Evolutionary conservation across 106 monocot species (phyloP).

Genomic region (Phalaenopsis aphrodite): DNA sequence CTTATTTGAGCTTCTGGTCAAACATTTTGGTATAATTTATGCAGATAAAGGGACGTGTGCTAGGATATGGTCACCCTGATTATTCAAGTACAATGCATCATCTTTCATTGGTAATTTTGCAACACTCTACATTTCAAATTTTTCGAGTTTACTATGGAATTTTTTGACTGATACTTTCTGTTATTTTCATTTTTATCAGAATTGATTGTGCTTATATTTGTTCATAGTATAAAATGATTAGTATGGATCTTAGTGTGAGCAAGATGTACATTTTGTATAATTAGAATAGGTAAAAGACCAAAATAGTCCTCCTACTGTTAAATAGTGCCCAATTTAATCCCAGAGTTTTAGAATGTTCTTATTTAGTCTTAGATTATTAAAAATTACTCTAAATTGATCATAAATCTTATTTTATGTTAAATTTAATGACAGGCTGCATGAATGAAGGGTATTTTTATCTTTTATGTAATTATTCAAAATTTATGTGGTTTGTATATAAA

Average conservation of each 20-base stretch:
- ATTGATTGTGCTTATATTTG: background rate
- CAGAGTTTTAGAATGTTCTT: no score
- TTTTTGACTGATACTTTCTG: background rate
- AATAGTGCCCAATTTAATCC: no score
- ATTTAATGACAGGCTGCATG: no score
- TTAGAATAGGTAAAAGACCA: no score
- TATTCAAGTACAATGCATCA: conserved; percentile 95
- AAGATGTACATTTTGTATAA: background rate
- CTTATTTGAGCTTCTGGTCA: background rate
- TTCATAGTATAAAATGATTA: background rate
- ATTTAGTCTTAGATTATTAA: no score
- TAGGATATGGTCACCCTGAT: conserved; percentile 66
- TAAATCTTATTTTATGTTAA: no score
- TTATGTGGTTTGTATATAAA: no score
- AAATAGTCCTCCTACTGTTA: no score
- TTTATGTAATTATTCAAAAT: no score
- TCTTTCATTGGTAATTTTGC: conserved; percentile 66
- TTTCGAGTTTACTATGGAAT: background rate
- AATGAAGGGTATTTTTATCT: no score
- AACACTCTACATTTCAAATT: background rate
- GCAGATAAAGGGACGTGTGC: conserved; percentile 85
- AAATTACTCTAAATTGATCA: no score
- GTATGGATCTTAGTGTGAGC: background rate
- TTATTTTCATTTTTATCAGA: background rate
- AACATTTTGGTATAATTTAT: conserved; percentile 5